Evolutionary conservation across 306 rosid species (phyloP).

Genomic region (Vachellia collinsii): DNA sequence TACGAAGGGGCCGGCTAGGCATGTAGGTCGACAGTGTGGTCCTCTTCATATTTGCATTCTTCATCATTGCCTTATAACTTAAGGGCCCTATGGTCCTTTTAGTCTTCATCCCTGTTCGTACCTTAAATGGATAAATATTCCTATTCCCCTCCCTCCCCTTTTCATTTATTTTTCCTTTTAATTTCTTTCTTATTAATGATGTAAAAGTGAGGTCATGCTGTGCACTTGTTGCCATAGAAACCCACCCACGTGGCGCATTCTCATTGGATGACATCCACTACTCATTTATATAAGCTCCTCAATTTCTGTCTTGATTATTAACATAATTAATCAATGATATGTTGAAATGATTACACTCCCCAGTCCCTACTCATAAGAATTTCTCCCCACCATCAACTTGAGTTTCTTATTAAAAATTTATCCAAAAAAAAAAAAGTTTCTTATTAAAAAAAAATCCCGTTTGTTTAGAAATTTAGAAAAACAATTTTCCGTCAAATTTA

Average conservation of each 20-base stretch:
- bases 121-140: background rate
- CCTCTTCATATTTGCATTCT: conserved; percentile 44
- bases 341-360: background rate
- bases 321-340: conserved; percentile 1
- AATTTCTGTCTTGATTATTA: background rate
- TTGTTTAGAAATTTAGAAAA: background rate
- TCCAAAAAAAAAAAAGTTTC: too few species aligned
- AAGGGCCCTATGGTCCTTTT: conserved; percentile 32
- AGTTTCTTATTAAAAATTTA: too few species aligned
- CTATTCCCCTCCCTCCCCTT: background rate
- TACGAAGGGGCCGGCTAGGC: conserved; percentile 1
- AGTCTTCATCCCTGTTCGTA: conserved; percentile 15
- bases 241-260: background rate
- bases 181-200: conserved; percentile 35
- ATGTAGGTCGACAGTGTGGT: conserved; percentile 47
- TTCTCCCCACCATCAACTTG: background rate
- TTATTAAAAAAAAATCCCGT: background rate
- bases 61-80: conserved; percentile 47
- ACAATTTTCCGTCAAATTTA: background rate
- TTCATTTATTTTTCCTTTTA: background rate
- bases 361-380: background rate
- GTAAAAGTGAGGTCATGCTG: conserved; percentile 62
- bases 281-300: conserved; percentile 2
- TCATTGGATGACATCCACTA: background rate
- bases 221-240: conserved; percentile 38